Base-by-base conservation (phyloP, 805 yeast genomes). In the Barnettozyma vustinii region DNA sequence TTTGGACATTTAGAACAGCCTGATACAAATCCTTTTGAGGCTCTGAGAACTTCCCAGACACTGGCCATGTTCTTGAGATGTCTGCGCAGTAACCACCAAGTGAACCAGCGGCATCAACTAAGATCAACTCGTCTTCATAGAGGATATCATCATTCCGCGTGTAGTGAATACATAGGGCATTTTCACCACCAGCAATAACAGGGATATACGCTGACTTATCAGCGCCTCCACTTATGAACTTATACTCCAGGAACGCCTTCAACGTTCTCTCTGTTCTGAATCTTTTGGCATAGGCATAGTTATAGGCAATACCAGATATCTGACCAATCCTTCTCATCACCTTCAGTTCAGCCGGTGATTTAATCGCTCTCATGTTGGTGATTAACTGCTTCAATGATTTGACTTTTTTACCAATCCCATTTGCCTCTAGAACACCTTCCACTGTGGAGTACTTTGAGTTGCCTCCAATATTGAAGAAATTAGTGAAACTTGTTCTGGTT, bases 1-100 rank as follows among this genome's bases (percentile, higher is more conserved):
- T 84, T 58, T 94, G 87, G 16, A 89, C 95, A 55, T 81, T 81
- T 42, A 94, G 69, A 5, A 94, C 96, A 2, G 92, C 96, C 57
- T 88, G 85, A 62, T 94, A 94, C 19, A 94, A 68, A 52, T 92
- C 98, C 45, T 75, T 76, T 65, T 94, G 99, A 3, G 96, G 81
- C 9, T 72, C 78, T 2, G 86, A 68, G 64, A 94, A 94, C 44
- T 68, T 70, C 2, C 95, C 88, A 36, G 77, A 76, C 43, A 82
- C 84, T 5, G 99, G 99, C 97, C 98, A 94, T 0, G 97, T 85
- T 54, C 99, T 76, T 2, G 98, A 91, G 42, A 94, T 94, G 66
- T 94, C 99, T 1, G 97, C 83, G 61, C 96, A 83, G 66, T 94
- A 94, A 1, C 97, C 97, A 37, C 98, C 99, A 40, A 84, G 65